phyloP scores from a whole-genome alignment of 1,139 yeast genomes.

The Lodderomyces margitis region DNA sequence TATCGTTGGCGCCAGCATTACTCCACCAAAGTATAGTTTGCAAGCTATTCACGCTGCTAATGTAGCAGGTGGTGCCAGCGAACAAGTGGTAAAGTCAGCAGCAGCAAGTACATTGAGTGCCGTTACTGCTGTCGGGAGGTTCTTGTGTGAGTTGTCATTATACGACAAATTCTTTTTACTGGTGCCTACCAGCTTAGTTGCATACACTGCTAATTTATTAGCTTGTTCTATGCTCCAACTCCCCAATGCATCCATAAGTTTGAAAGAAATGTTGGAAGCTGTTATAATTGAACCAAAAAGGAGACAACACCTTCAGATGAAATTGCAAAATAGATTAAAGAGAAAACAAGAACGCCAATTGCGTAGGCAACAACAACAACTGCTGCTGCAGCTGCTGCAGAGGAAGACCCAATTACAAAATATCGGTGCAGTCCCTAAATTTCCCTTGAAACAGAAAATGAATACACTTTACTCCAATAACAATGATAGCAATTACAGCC shows the following conservation, averaged over 20 bases:
- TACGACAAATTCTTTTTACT: conserved; percentile 68
- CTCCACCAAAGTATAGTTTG: conserved; percentile 35
- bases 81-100: neutral
- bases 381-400: conserved; percentile 1
- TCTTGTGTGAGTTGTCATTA: conserved; percentile 72
- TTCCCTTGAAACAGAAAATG: conserved; percentile 1
- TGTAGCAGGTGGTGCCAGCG: neutral
- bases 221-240: conserved; percentile 65
- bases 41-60: conserved; percentile 10
- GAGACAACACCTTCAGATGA: conserved; percentile 3
- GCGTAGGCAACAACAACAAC: conserved; percentile 5
- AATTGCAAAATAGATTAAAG: neutral
- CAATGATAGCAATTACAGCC: conserved; percentile 14
- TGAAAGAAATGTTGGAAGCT: conserved; percentile 24
- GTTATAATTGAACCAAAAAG: conserved; percentile 10
- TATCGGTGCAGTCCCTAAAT: conserved; percentile 1
- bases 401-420: neutral
- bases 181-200: conserved; percentile 60
- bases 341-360: conserved; percentile 1
- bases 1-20: conserved; percentile 18
- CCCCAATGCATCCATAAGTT: conserved; percentile 34
- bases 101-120: conserved; percentile 38
- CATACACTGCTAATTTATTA: conserved; percentile 67
- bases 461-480: conserved; percentile 12
- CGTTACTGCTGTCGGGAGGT: conserved; percentile 57